Base-by-base conservation (phyloP, 768 basidiomycete species). In the Psilocybe subaeruginosa region DNA sequence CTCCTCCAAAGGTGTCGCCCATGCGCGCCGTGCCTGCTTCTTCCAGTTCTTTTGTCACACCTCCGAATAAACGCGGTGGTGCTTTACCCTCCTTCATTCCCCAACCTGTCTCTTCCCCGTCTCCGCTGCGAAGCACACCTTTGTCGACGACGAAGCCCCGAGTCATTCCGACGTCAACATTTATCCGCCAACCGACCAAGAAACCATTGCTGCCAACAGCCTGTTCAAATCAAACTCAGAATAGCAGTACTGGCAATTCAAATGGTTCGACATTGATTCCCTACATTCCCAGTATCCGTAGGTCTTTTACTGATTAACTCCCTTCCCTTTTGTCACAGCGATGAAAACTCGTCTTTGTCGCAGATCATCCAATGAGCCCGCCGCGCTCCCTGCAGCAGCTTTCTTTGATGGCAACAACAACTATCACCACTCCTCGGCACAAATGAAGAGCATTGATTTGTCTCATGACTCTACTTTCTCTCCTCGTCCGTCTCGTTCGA, bases 191-290 rank as follows among this genome's bases (percentile, higher is more conserved):
- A 59, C 80, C 78, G 12, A 69, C 67, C 60, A 83, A 78, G 56
- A 78, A 75, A 66, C 74, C 79, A 54, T 64, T 74, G 60, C 65
- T 72, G 62, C 59, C 72, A 61, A 58, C 72, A 64, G 69, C 61
- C 65, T 58, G 64, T 67, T 67, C 62, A 66, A 70, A 66, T 19
- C 60, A 51, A 35, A 2, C 11, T 35, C 35, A 56, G 46, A 41
- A 54, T 57, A 49, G 63, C 62, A 29, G 46, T 43, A 12, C 41
- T 11, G 41, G 46, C 61, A 68, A 62, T 63, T 39, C 76, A 82
- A 84, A 87, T 81, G 85, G 87, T 86, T 88, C 85, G 85, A 77
- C 77, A 63, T 79, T 76, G 81, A 80, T 80, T 72, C 81, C 84
- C 77, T 79, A 77, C 70, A 78, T 76, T 73, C 69, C 76, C 71